A percentile compares a stretch with the other conserved stretches of the same genome.
These are phyloP conservation scores for Diplodia mutila DNA, from an alignment of 2,329 filamentous ascomycete species.

Conservation along the genomic window DNA sequence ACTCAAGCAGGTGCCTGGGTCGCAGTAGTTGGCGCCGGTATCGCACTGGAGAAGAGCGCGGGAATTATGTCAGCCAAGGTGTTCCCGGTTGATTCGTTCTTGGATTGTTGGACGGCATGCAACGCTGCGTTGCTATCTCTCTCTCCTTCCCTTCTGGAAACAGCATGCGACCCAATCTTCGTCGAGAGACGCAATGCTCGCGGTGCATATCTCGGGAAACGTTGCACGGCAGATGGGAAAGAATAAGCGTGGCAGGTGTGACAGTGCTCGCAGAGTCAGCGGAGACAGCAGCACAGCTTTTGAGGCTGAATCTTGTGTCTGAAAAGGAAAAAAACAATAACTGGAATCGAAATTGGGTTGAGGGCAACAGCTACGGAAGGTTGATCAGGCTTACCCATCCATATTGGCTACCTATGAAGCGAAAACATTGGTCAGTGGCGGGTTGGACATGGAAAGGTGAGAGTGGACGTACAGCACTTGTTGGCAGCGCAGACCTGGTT, in stretches of 20 bases:
- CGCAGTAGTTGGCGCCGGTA: conserved; percentile 40
- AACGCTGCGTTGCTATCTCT: background rate
- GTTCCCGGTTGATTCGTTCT: background rate
- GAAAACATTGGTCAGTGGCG: conserved; percentile 25
- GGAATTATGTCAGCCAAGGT: background rate
- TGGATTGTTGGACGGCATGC: background rate
- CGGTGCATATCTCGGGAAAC: background rate
- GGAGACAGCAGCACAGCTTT: background rate
- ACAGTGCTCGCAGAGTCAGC: background rate
- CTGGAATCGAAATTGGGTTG: background rate
- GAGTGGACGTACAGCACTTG: conserved; percentile 40
- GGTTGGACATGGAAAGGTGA: background rate
- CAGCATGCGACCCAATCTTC: background rate
- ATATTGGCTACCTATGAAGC: conserved; percentile 37
- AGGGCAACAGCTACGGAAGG: background rate
- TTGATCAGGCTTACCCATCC: conserved; percentile 35
- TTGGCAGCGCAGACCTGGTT: conserved; percentile 39
- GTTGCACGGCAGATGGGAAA: background rate
- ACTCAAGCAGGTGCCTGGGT: conserved; percentile 39
- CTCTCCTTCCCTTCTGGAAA: background rate
- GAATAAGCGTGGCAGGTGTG: background rate
- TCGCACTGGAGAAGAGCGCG: conserved; percentile 36
- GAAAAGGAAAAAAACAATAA: background rate
- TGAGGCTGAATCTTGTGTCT: background rate
- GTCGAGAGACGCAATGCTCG: background rate